Evolutionary conservation across 139 green algal species (phyloP).

Genomic region (Chlamydomonas incerta): DNA sequence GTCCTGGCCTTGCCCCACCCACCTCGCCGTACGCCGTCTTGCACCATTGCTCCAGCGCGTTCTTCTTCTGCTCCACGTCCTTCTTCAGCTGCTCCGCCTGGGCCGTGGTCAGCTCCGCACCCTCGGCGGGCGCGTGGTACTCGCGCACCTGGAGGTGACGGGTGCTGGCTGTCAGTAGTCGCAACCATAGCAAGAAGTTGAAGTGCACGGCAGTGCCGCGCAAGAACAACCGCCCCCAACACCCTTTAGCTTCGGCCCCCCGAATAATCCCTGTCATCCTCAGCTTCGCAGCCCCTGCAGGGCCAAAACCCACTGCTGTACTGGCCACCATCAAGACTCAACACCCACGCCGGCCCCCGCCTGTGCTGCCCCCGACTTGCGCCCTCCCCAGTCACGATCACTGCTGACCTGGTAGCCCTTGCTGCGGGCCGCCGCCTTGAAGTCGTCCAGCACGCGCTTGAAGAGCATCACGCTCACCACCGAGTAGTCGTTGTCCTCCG

Average conservation of each 20-base stretch:
- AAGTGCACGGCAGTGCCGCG: too few relatives aligned
- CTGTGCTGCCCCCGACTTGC: too few relatives aligned
- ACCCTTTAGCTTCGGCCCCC: too few relatives aligned
- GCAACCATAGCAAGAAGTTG: too few relatives aligned
- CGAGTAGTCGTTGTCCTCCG: slow-evolving; percentile 93
- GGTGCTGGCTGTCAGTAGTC: too few relatives aligned
- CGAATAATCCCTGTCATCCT: too few relatives aligned
- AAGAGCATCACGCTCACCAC: slow-evolving; percentile 94
- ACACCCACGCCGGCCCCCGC: too few relatives aligned
- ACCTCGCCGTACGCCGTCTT: slow-evolving; percentile 91
- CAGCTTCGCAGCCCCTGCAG: too few relatives aligned
- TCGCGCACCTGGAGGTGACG: slow-evolving; percentile 69
- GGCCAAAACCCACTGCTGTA: too few relatives aligned
- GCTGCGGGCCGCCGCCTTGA: slow-evolving; percentile 87
- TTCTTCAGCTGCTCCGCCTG: slow-evolving; percentile 63
- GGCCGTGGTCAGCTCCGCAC: slow-evolving; percentile 31
- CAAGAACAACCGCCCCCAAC: too few relatives aligned
- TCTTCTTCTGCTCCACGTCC: slow-evolving; percentile 77
- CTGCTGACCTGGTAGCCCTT: slow-evolving; percentile 86
- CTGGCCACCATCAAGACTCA: too few relatives aligned
- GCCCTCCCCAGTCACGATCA: neutral
- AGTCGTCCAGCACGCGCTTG: slow-evolving; percentile 89
- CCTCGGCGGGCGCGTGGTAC: slow-evolving; percentile 59
- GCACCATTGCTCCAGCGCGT: slow-evolving; percentile 88
- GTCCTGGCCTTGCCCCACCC: neutral